Conservation (phyloP, 2,329 filamentous ascomycete genomes). For the Fusarium ramigenum region DNA sequence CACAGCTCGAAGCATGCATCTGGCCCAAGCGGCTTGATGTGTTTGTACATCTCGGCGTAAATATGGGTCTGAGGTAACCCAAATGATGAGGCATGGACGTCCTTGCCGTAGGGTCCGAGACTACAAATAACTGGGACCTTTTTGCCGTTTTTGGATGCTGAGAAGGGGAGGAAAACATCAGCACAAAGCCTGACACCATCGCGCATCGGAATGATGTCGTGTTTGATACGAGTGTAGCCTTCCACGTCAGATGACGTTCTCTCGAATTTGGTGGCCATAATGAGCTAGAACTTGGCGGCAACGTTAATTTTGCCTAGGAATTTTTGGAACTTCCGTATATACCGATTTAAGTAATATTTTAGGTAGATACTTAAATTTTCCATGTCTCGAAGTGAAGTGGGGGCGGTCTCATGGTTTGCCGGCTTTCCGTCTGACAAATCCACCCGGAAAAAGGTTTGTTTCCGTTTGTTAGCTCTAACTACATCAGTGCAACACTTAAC, state of each 20-base stretch:
- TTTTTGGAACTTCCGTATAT: too few species aligned
- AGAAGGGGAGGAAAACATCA: background rate
- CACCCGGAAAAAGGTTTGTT: too few species aligned
- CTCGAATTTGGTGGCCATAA: accelerated
- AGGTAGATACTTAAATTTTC: too few species aligned
- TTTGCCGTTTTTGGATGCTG: accelerated
- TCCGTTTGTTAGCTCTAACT: too few species aligned
- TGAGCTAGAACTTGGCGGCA: background rate
- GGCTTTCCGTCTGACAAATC: too few species aligned
- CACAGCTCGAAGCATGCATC: background rate
- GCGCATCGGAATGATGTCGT: background rate
- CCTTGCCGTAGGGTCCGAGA: accelerated
- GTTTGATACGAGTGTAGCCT: background rate
- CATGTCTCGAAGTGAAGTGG: too few species aligned
- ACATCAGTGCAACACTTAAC: too few species aligned
- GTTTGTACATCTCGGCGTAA: background rate
- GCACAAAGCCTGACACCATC: background rate
- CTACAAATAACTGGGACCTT: background rate
- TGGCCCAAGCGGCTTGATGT: background rate
- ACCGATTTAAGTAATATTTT: too few species aligned
- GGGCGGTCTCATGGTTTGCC: too few species aligned
- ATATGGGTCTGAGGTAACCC: background rate
- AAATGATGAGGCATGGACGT: background rate
- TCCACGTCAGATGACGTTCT: background rate
- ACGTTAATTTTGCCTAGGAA: too few species aligned